Percentiles rank a stretch among this genome's conserved stretches.
Evolutionary conservation across 148 eudicot species (phyloP).

Genomic region (Rhododendron ferrugineum): DNA sequence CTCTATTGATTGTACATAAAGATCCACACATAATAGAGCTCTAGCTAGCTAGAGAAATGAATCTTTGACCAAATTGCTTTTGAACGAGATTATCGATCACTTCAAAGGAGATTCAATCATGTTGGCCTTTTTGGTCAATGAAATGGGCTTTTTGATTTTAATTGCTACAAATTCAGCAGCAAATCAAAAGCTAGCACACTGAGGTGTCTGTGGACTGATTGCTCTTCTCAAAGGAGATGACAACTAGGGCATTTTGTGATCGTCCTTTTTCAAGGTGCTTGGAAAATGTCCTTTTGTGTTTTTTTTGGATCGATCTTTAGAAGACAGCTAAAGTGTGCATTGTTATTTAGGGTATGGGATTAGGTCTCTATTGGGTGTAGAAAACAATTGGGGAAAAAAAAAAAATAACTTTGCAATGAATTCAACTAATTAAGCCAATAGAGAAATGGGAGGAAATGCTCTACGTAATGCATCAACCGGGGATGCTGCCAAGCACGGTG

Average conservation of each 20-base stretch:
- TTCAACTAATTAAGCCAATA: background rate
- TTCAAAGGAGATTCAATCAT: slow-evolving; percentile 4
- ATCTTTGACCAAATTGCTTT: background rate
- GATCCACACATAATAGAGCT: background rate
- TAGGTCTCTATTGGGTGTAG: background rate
- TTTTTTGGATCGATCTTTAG: background rate
- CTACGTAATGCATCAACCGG: too few species aligned
- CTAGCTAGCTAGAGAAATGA: background rate
- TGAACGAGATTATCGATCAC: background rate
- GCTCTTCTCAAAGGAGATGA: background rate
- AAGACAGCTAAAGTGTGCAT: background rate
- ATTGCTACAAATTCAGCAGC: background rate
- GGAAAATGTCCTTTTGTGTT: background rate
- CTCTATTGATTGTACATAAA: background rate
- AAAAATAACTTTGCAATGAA: background rate
- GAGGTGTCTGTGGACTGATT: background rate
- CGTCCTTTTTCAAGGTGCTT: background rate
- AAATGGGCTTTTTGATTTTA: background rate
- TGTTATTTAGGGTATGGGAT: background rate
- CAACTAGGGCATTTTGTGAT: background rate
- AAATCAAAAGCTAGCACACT: background rate
- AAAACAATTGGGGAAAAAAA: background rate
- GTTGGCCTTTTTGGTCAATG: background rate
- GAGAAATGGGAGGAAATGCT: background rate
- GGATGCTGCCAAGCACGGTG: too few species aligned